These are phyloP conservation scores for Boletus patriciae DNA, from an alignment of 768 basidiomycete genomes.

Conservation along the genomic window DNA sequence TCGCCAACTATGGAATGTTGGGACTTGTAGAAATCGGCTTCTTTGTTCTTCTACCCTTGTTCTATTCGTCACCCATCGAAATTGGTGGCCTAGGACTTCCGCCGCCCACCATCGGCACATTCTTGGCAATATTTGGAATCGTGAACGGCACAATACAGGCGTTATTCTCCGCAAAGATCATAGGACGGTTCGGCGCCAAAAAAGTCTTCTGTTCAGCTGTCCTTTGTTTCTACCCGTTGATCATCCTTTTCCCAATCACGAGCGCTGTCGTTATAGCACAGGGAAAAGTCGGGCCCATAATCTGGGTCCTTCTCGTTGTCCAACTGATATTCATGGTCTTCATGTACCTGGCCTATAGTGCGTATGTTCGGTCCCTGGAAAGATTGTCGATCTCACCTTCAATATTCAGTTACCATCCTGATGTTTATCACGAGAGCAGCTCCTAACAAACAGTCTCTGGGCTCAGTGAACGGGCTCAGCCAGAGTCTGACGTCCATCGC, in stretches of 20 bases:
- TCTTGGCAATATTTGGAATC: slow-evolving; percentile 38
- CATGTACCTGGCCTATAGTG: slow-evolving; percentile 46
- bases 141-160: slow-evolving; percentile 41
- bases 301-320: slow-evolving; percentile 40
- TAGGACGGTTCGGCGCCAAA: slow-evolving; percentile 42
- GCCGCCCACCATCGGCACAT: slow-evolving; percentile 42
- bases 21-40: slow-evolving; percentile 44
- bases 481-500: slow-evolving; percentile 48
- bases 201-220: slow-evolving; percentile 41
- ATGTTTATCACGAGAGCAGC: slow-evolving; percentile 54
- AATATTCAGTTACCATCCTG: slow-evolving; percentile 43
- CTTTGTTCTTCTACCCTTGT: slow-evolving; percentile 42
- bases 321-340: slow-evolving; percentile 31
- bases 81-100: slow-evolving; percentile 44
- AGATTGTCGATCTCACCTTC: not conserved
- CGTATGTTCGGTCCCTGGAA: slow-evolving; percentile 5
- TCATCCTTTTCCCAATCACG: slow-evolving; percentile 45
- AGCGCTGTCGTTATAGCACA: slow-evolving; percentile 37
- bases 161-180: slow-evolving; percentile 40
- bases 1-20: slow-evolving; percentile 43
- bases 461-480: slow-evolving; percentile 55
- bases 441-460: slow-evolving; percentile 51
- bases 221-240: slow-evolving; percentile 38
- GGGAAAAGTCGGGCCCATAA: slow-evolving; percentile 33
- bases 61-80: slow-evolving; percentile 42